A percentile compares a stretch with the other conserved stretches of the same genome.
Conservation (phyloP, 768 basidiomycete genomes). For the Mycena maculata region DNA sequence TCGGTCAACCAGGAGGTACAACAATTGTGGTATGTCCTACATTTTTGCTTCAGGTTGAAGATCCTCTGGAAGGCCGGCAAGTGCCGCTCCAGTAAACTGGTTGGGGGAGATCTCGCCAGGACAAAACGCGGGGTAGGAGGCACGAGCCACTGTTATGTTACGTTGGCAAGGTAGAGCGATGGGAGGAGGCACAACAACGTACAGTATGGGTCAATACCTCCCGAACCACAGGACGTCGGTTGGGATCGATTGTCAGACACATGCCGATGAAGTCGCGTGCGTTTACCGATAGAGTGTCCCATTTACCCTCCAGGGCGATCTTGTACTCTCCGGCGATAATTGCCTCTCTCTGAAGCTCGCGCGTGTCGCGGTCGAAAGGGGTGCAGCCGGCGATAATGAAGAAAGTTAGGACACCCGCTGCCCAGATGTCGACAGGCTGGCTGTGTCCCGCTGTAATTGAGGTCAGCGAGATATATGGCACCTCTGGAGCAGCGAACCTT, state of each 20-base stretch:
- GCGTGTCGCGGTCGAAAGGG: background rate
- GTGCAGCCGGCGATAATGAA: conserved; percentile 93
- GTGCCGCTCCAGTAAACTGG: background rate
- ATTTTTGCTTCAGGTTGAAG: conserved; percentile 16
- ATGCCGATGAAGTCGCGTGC: conserved; percentile 2
- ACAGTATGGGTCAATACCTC: conserved; percentile 5
- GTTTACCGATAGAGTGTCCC: background rate
- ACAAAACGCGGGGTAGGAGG: background rate
- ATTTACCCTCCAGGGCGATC: background rate
- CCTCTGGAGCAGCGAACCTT: conserved; percentile 60
- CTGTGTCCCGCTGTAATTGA: conserved; percentile 77
- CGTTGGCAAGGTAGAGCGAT: background rate
- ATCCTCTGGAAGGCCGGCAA: background rate
- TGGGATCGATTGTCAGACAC: background rate
- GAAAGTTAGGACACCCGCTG: conserved; percentile 95
- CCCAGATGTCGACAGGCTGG: conserved; percentile 97
- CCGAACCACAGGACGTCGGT: background rate
- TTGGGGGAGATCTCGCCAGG: background rate
- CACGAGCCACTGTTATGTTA: background rate
- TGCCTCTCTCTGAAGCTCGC: background rate
- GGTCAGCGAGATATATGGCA: background rate
- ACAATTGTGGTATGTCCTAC: background rate
- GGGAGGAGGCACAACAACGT: background rate
- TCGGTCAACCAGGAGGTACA: background rate
- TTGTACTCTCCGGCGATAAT: background rate